phyloP scores from a whole-genome alignment of 2,329 filamentous ascomycete genomes.

The Exophiala sp. region DNA sequence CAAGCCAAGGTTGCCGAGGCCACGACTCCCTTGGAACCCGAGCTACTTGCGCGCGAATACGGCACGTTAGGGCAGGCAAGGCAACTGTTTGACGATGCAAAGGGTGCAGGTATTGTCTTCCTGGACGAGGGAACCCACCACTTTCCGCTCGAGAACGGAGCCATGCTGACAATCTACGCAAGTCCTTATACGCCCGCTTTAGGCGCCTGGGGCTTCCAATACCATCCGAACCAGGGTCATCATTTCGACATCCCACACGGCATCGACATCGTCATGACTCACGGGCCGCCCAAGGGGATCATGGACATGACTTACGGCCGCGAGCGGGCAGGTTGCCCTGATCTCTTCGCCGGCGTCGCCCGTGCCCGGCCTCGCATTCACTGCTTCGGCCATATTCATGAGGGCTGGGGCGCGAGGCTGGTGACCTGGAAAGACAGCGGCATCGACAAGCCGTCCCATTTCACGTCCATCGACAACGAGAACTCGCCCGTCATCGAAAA shows the following conservation, averaged over 20 bases:
- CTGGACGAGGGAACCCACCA: conserved; percentile 50
- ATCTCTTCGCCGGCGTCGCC: conserved; percentile 47
- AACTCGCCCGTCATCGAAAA: too few relatives aligned
- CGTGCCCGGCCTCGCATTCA: conserved; percentile 51
- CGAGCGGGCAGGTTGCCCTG: conserved; percentile 49
- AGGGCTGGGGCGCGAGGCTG: conserved; percentile 30
- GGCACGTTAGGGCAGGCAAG: conserved; percentile 43
- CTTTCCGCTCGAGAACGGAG: conserved; percentile 47
- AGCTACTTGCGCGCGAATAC: conserved; percentile 33
- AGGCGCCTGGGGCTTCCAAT: conserved; percentile 52
- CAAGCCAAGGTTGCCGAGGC: conserved; percentile 34
- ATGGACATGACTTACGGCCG: conserved; percentile 42
- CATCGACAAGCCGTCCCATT: too few relatives aligned
- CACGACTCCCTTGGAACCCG: conserved; percentile 30
- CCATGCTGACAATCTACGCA: conserved; percentile 48
- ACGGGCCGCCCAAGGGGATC: conserved; percentile 51
- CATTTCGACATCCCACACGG: background rate
- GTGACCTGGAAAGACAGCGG: too few relatives aligned
- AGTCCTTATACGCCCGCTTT: conserved; percentile 53
- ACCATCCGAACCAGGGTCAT: conserved; percentile 30
- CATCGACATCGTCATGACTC: conserved; percentile 56
- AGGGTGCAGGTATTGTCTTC: conserved; percentile 45
- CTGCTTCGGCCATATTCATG: conserved; percentile 44
- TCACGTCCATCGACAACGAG: too few relatives aligned
- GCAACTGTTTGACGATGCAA: too few relatives aligned